Evolutionary conservation across 2,329 filamentous ascomycete genomes (phyloP), one percentile per base, ranked within the genome.

Genomic region (Neonectria coccinea): DNA sequence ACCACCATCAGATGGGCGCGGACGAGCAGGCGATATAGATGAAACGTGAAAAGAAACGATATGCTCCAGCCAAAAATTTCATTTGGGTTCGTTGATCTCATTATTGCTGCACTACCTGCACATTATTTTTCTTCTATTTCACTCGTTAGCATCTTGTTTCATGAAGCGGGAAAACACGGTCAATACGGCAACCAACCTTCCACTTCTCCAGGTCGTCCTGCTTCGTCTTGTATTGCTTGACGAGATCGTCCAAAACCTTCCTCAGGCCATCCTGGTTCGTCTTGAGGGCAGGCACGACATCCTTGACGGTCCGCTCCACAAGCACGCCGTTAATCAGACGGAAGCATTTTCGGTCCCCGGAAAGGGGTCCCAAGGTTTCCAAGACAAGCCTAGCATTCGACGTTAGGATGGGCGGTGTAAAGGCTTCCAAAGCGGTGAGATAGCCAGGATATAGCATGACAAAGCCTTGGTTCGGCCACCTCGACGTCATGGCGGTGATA

Each of bases 301-400:
- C 96, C 79, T 93, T 87, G 71, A 99, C 93, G 16, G 95, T 98
- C 72, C 94, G 88, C 83, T 99, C 96, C 58, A 97, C 93, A 63
- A 99, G 84, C 25, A 98, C 94, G 50, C 96, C 96, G 79, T 99
- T 98, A 79, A 99, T 97, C 88, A 99, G 93, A 73, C 96, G 94
- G 82, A 98, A 99, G 82, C 95, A 98, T 83, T 97, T 99, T 75
- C 96, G 92, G 70, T 97, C 92, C 68, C 85, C 87, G 1, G 92
- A 86, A 25, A 98, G 87, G 50, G 94, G 94, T 64, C 91, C 87
- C 68, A 99, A 83, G 4, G 95, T 98, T 77, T 98, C 95, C 56
- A 98, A 88, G 36, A 99, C 96, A 70, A 98, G 92, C 80, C 96
- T 98, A 71, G 22, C 5, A 20, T 51, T 58, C 20, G 52, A 61